Percentiles rank a stretch among this genome's conserved stretches.
Conservation (phyloP, 192 early-diverging fungal genomes). For the Umbelopsis vinacea region DNA sequence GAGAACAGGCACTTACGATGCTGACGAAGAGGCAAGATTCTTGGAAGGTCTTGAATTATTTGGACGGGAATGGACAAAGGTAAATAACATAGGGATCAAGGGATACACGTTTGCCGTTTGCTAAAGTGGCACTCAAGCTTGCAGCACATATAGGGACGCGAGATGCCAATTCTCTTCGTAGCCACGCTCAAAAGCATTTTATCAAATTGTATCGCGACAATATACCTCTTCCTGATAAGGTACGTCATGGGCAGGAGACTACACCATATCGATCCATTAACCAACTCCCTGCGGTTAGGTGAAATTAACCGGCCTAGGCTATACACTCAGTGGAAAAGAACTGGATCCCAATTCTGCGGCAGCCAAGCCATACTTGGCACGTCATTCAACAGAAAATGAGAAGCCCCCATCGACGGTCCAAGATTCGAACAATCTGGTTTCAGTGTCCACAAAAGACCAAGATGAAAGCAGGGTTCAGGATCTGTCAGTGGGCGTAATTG, state of each 20-base stretch:
- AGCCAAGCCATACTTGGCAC: conserved; percentile 75
- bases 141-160: conserved; percentile 76
- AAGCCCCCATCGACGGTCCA: conserved; percentile 31
- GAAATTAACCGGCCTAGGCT: conserved; percentile 65
- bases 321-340: conserved; percentile 83
- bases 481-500: neutral
- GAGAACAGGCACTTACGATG: conserved; percentile 77
- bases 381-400: conserved; percentile 25
- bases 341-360: conserved; percentile 89
- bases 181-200: conserved; percentile 92
- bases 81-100: conserved; percentile 36
- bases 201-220: conserved; percentile 88
- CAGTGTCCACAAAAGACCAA: too few relatives aligned
- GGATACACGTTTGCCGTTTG: neutral
- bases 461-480: neutral
- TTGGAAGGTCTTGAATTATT: conserved; percentile 77
- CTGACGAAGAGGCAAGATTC: conserved; percentile 76
- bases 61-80: conserved; percentile 84
- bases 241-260: conserved; percentile 32
- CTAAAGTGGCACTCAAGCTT: conserved; percentile 46
- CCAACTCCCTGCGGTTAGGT: conserved; percentile 28
- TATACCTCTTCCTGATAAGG: conserved; percentile 82
- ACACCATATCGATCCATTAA: conserved; percentile 20
- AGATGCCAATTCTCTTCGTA: conserved; percentile 82
- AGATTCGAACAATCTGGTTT: neutral